A percentile compares a stretch with the other conserved stretches of the same genome.
These are phyloP conservation scores for Sindora glabra DNA, from an alignment of 306 rosid species.

Conservation along the genomic window DNA sequence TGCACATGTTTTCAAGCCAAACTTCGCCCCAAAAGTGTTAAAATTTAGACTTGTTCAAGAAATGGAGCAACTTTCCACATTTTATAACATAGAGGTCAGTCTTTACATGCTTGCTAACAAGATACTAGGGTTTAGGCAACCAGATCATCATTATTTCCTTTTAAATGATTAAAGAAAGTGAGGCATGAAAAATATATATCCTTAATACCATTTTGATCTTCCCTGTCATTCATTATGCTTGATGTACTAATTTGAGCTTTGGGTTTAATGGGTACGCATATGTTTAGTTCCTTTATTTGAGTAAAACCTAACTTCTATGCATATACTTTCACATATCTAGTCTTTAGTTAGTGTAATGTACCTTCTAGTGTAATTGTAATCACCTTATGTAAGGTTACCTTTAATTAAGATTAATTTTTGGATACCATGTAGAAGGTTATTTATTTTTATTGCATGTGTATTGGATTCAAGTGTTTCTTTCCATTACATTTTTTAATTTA, in stretches of 20 bases:
- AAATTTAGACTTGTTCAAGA: conserved; percentile 63
- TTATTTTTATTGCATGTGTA: too few species aligned
- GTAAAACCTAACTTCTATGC: too few species aligned
- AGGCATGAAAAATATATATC: background rate
- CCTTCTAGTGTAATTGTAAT: too few species aligned
- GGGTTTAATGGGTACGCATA: background rate
- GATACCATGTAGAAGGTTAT: background rate
- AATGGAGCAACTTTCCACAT: conserved; percentile 95
- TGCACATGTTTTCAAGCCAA: conserved; percentile 90
- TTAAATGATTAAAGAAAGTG: conserved; percentile 1
- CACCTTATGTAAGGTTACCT: background rate
- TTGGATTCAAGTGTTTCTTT: background rate
- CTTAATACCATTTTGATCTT: background rate
- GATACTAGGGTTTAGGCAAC: conserved; percentile 40
- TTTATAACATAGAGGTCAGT: conserved; percentile 98
- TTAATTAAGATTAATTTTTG: background rate
- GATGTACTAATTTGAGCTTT: conserved; percentile 4
- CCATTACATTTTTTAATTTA: background rate
- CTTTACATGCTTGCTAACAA: conserved; percentile 99
- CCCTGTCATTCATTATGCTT: background rate
- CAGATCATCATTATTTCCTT: conserved; percentile 1
- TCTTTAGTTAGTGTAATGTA: too few species aligned
- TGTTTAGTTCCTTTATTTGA: background rate
- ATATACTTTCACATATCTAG: too few species aligned
- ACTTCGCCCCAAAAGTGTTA: conserved; percentile 36